Base-by-base conservation (phyloP, 352 stramenopile species). In the Globisporangium takayamanum region DNA sequence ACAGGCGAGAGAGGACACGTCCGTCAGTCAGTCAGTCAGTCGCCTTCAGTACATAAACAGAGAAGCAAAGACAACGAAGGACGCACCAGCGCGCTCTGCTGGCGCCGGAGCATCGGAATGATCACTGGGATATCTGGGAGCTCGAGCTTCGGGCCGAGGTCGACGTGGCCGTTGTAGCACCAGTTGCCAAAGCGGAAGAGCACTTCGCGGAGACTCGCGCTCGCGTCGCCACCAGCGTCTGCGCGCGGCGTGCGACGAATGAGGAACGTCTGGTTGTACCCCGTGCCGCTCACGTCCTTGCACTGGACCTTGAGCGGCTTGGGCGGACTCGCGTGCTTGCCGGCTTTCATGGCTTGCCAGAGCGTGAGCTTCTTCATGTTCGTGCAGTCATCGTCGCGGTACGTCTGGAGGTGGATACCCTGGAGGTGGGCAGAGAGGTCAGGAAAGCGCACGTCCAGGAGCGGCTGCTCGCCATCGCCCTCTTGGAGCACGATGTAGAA, bases 151-250 rank as follows among this genome's bases (percentile, higher is more conserved):
- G 92, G 80, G 1, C 84, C 88, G 2, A 98, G 70, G 50, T 98
- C 87, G 16, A 98, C 89, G 60, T 89, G 78, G 2, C 93, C 92
- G 57, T 89, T 93, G 81, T 98, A 98, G 74, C 92, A 98, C 94
- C 94, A 98, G 63, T 86, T 95, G 37, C 94, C 94, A 63, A 98
- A 98, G 54, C 92, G 80, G 64, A 98, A 98, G 33, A 97, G 80
- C 49, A 97, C 91, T 53, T 97, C 87, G n/a, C 89, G 82, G 33
- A 96, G 76, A 56, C 73, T 93, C 16, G 65, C 62, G 12, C 54
- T 64, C 2, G 53, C 30, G 47, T 30, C 42, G n/a, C 16, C 10
- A 12, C 60, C 48, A 20, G 67, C 68, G 53, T 74, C 69, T 25
- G 67, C 50, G 20, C 68, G 74, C 5, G 72, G 70, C 3, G 80